Base-by-base conservation (phyloP, 768 basidiomycete genomes). In the Mrakia frigida region DNA sequence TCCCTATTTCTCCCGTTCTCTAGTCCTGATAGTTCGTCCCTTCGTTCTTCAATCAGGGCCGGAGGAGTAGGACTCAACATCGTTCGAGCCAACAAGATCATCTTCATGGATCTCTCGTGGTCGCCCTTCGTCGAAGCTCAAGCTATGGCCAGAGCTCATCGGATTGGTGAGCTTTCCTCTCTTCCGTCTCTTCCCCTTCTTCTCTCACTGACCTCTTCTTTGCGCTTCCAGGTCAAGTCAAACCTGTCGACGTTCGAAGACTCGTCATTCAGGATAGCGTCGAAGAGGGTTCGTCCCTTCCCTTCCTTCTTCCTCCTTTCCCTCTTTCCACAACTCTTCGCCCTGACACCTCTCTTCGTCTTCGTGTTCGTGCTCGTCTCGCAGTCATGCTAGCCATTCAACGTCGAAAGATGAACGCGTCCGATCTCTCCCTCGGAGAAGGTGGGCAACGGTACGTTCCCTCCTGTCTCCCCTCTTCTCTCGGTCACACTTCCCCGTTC, bases 21-120 rank as follows among this genome's bases (percentile, higher is more conserved):
- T 13, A 35, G 31, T 33, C 10, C 35, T 18, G 9, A 23, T n/a
- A 25, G 1, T 3, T 39, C 6, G 0, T 37, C 70, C 28, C 70
- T 37, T 37, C n/a, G 2, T 6, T 31, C 56, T 69, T n/a, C 31
- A 6, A 14, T 81, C 56, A 85, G 84, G 74, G 31, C 63, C 39
- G 79, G 78, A 2, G 82, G 82, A 11, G 84, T 84, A 13, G 67
- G 56, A 0, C 75, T 61, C 56, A 77, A 74, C 70, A 73, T 50
- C 46, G 46, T 50, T 41, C 74, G 75, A 39, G 78, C 81, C 16
- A 80, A 80, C 75, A 79, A 82, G 77, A 77, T 82, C 35, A 67
- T n/a, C 35, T 46, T 35, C 68, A n/a, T 68, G 56, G 84, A 84
- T 73, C 81, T 84, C 25, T 83, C 84, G 9, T 85, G 84, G 84